phyloP scores from a whole-genome alignment of 1,284 basidiomycete genomes.

The Pseudozyma thailandica region DNA sequence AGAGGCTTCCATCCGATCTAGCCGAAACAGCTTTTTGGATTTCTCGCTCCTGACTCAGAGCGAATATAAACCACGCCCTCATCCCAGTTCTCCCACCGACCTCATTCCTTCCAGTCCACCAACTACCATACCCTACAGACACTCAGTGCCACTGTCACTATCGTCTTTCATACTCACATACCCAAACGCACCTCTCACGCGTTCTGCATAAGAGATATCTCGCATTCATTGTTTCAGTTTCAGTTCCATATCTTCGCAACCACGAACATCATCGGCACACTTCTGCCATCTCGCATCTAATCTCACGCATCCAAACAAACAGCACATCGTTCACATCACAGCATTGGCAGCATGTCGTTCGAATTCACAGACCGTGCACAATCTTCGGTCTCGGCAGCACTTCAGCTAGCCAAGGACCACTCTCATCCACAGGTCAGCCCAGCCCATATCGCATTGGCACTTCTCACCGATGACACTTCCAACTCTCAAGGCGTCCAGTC shows the following conservation, averaged over 20 bases:
- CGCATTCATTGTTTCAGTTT: not conserved
- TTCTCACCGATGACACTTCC: slow-evolving; percentile 73
- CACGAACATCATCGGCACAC: not conserved
- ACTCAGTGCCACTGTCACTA: not conserved
- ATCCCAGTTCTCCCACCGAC: not conserved
- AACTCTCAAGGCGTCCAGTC: slow-evolving; percentile 56
- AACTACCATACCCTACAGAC: not conserved
- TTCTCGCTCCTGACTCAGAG: not conserved
- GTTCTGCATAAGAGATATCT: too few species aligned
- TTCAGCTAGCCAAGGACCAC: slow-evolving; percentile 84
- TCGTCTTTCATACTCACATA: not conserved
- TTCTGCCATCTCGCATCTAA: not conserved
- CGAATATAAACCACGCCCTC: not conserved
- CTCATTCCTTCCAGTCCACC: not conserved
- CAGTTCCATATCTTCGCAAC: too few species aligned
- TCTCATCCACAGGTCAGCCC: slow-evolving; percentile 78
- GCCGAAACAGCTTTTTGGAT: not conserved
- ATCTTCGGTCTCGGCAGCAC: slow-evolving; percentile 75
- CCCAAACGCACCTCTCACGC: not conserved
- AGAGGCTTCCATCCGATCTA: not conserved
- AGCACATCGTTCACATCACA: not conserved
- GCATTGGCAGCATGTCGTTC: slow-evolving; percentile 45
- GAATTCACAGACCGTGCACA: slow-evolving; percentile 84
- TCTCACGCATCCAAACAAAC: not conserved
- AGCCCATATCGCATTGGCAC: slow-evolving; percentile 79